phyloP scores from a whole-genome alignment of 2,329 filamentous ascomycete genomes.

The Ceratocystis papillata region DNA sequence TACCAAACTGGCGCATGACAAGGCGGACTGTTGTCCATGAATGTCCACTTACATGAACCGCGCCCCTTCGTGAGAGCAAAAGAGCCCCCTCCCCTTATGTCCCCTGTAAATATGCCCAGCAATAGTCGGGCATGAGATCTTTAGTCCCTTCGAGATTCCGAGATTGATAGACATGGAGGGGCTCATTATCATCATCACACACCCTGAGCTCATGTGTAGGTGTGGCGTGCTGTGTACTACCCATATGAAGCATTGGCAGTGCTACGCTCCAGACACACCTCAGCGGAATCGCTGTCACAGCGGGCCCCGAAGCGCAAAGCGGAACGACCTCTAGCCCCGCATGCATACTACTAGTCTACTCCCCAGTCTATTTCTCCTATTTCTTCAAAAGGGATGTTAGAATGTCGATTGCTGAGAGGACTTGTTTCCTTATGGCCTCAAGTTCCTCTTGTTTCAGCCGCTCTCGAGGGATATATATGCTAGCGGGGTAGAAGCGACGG shows the following conservation, averaged over 20 bases:
- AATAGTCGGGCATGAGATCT: too few species aligned
- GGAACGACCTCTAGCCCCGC: background rate
- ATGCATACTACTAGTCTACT: background rate
- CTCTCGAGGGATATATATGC: background rate
- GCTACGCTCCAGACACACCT: background rate
- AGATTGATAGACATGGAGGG: too few species aligned
- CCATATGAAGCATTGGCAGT: background rate
- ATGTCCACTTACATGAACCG: background rate
- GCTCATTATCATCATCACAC: too few species aligned
- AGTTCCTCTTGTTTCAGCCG: background rate
- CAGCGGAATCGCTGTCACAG: background rate
- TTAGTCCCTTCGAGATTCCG: too few species aligned
- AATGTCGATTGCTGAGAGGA: too few species aligned
- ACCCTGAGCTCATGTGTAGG: background rate
- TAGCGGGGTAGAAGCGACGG: background rate
- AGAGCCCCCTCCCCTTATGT: background rate
- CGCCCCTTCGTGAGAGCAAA: background rate
- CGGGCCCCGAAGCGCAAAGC: constrained; percentile 6
- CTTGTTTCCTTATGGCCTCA: background rate
- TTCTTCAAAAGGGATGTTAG: background rate
- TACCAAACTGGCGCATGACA: background rate
- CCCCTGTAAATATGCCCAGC: background rate
- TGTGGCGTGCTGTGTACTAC: constrained; percentile 5
- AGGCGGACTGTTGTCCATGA: background rate
- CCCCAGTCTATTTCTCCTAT: background rate